phyloP scores from a whole-genome alignment of 1,284 basidiomycete species.

The Microbotryum lychnidis-dioicae region DNA sequence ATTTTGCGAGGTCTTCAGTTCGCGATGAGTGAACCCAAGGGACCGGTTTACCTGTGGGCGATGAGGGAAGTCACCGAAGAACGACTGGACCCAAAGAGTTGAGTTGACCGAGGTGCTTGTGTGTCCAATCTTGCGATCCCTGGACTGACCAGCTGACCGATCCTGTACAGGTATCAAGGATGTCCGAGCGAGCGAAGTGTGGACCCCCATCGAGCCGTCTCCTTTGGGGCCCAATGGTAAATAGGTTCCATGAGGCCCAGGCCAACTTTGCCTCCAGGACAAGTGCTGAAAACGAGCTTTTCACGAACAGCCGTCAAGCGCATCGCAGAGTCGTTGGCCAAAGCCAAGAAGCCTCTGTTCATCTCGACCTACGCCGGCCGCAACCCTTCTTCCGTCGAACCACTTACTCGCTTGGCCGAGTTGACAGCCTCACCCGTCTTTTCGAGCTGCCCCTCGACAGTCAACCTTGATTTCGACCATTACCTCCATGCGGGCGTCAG shows the following conservation, averaged over 20 bases:
- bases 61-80: slow-evolving; percentile 61
- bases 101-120: not conserved
- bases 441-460: slow-evolving; percentile 48
- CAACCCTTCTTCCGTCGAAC: slow-evolving; percentile 48
- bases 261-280: slow-evolving; percentile 8
- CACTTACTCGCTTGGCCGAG: slow-evolving; percentile 48
- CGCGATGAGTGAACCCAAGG: slow-evolving; percentile 56
- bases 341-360: slow-evolving; percentile 53
- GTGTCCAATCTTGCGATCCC: no score
- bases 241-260: slow-evolving; percentile 39
- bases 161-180: slow-evolving; percentile 1
- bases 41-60: slow-evolving; percentile 65
- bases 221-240: slow-evolving; percentile 34
- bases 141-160: no score
- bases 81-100: slow-evolving; percentile 45
- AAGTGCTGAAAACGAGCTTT: not conserved
- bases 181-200: slow-evolving; percentile 33
- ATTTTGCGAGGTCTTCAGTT: slow-evolving; percentile 54
- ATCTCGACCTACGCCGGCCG: slow-evolving; percentile 57
- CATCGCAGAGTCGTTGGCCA: slow-evolving; percentile 49
- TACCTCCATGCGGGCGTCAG: slow-evolving; percentile 50
- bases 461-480: slow-evolving; percentile 54
- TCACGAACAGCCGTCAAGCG: slow-evolving; percentile 41
- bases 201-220: slow-evolving; percentile 49
- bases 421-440: slow-evolving; percentile 53